These are phyloP conservation scores for Talaromyces amestolkiae DNA, from an alignment of 2,329 filamentous ascomycete genomes.

Conservation along the genomic window DNA sequence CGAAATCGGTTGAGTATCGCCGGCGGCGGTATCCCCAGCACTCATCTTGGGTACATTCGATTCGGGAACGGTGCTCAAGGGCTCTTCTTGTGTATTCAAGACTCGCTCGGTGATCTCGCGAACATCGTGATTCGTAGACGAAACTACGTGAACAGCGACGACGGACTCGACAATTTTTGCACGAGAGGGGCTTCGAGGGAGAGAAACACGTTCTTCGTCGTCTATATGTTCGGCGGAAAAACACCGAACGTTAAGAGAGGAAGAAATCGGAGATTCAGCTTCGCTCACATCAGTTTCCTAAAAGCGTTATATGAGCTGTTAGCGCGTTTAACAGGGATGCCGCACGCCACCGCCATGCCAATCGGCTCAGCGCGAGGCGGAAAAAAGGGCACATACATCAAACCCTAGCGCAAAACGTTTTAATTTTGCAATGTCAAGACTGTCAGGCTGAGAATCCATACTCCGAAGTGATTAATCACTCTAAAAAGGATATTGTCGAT, in stretches of 20 bases:
- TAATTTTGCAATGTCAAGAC: constrained; percentile 40
- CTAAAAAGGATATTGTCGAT: neutral
- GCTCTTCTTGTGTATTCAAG: constrained; percentile 22
- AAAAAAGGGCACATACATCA: constrained; percentile 29
- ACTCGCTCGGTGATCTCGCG: constrained; percentile 7
- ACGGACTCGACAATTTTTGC: neutral
- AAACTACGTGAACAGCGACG: constrained; percentile 8
- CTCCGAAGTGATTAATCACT: constrained; percentile 1
- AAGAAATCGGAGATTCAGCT: constrained; percentile 17
- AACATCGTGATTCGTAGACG: constrained; percentile 9
- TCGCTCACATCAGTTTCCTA: constrained; percentile 31
- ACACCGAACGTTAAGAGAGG: neutral
- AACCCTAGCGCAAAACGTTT: constrained; percentile 43
- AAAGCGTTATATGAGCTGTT: constrained; percentile 21
- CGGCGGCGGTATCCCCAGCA: constrained; percentile 33
- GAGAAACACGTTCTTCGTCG: neutral
- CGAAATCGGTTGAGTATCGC: constrained; percentile 47
- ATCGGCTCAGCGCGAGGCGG: constrained; percentile 15
- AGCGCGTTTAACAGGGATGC: constrained; percentile 30
- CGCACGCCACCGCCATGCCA: constrained; percentile 26
- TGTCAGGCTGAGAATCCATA: constrained; percentile 43
- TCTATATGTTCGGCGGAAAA: neutral
- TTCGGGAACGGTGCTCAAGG: constrained; percentile 23
- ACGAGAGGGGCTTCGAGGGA: neutral
- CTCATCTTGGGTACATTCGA: constrained; percentile 33